phyloP scores from a whole-genome alignment of 2,329 filamentous ascomycete genomes.

The Leptographium procerum region DNA sequence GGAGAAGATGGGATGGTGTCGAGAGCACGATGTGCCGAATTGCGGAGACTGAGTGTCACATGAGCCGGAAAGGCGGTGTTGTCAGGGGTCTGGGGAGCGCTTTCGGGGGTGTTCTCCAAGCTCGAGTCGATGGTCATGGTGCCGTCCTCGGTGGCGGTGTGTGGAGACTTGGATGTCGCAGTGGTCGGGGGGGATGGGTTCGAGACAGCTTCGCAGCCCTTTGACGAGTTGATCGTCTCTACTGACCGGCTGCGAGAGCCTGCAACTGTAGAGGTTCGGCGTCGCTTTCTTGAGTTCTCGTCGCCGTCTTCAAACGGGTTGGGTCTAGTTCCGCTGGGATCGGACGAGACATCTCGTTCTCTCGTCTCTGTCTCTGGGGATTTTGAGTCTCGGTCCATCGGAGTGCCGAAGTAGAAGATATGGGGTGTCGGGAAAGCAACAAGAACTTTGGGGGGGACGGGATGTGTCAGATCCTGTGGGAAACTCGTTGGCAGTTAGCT shows the following conservation, averaged over 20 bases:
- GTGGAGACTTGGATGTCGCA: neutral
- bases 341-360: constrained; percentile 50
- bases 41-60: constrained; percentile 50
- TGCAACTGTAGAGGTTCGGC: constrained; percentile 44
- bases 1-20: constrained; percentile 32
- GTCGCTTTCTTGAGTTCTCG: constrained; percentile 47
- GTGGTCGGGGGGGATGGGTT: neutral
- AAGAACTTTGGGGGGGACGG: neutral
- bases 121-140: constrained; percentile 30
- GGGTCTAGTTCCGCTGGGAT: constrained; percentile 50
- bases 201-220: constrained; percentile 5
- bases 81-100: constrained; percentile 6
- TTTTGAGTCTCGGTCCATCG: constrained; percentile 42
- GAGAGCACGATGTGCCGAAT: constrained; percentile 24
- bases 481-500: neutral
- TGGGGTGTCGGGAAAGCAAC: neutral
- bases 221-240: constrained; percentile 26
- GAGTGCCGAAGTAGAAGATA: constrained; percentile 12
- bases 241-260: constrained; percentile 41
- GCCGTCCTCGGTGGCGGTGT: constrained; percentile 19
- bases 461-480: neutral
- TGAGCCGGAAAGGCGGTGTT: neutral
- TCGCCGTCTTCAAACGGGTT: constrained; percentile 50
- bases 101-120: constrained; percentile 32
- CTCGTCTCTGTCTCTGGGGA: constrained; percentile 32